Evolutionary conservation across 208 protist species (phyloP), one percentile per base, ranked within the genome.

Genomic region (Trichomonas gallinae): DNA sequence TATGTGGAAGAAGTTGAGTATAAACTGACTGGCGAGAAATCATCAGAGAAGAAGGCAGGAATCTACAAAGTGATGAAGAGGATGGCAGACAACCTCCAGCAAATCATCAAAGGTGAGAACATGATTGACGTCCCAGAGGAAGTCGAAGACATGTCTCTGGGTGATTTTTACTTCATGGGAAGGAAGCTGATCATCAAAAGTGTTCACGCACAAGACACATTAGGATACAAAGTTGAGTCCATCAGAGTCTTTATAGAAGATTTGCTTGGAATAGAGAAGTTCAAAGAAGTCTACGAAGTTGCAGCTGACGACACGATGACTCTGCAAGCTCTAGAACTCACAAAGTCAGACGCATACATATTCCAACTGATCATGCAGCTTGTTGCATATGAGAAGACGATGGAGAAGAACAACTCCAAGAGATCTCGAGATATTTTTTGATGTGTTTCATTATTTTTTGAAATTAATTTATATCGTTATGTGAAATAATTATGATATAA

Each of bases 121-220:
- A 13, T 93, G 9, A 42, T 93, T 51, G 87, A 93, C 34, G 44
- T 93, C 1, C 87, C 87, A 58, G 87, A 93, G 38, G 87, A 93
- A 34, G 36, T 93, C 17, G 87, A 93, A 58, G 17, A 48, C 13
- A 48, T 93, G 45, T 49, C 2, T 17, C 15, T 93, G 40, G 87
- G 87, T 2, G 87, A 93, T 2, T 93, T 93, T 36, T 93, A 93
- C 44, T 93, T 93, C 87, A 93, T 93, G 87, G 87, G 87, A 2
- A 48, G 87, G 36, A 93, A 93, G 15, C 87, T 93, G 8, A 38
- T 48, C 11, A 48, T 93, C 44, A 51, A 51, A 4, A 51, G 10
- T 38, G 87, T 93, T 1, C 42, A 51, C 1, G 40, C 26, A 48
- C 10, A 93, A 2, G 87, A 93, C 38, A 23, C 87, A 8, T 26